Evolutionary conservation across 257 asterid species (phyloP).

Genomic region (Fraxinus cuspidata): DNA sequence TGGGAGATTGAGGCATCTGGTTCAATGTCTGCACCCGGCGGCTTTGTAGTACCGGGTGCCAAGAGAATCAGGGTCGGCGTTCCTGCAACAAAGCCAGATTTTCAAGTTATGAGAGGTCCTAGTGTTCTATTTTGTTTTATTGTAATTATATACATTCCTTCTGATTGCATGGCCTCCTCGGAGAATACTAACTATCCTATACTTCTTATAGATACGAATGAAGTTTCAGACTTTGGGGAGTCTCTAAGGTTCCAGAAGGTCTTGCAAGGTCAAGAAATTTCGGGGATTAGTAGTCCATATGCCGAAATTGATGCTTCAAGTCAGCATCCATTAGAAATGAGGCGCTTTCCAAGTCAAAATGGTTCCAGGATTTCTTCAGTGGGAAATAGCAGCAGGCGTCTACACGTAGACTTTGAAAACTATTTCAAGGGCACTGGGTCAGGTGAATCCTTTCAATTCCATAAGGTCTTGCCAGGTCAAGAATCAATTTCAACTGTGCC

Average conservation of each 20-base stretch:
- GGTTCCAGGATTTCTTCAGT: conserved; percentile 36
- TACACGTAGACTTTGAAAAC: conserved; percentile 38
- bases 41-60: conserved; percentile 57
- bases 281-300: conserved; percentile 52
- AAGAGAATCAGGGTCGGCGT: conserved; percentile 76
- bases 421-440: conserved; percentile 38
- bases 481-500: conserved; percentile 52
- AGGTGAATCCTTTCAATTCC: conserved; percentile 65
- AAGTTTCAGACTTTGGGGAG: conserved; percentile 73
- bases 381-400: conserved; percentile 35
- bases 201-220: conserved; percentile 55
- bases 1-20: conserved; percentile 93
- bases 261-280: conserved; percentile 99
- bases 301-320: conserved; percentile 46
- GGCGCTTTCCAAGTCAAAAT: conserved; percentile 45
- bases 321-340: conserved; percentile 45
- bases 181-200: conserved; percentile 12
- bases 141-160: background rate
- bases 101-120: conserved; percentile 56
- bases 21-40: conserved; percentile 56
- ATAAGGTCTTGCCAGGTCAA: conserved; percentile 99
- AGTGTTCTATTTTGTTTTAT: background rate
- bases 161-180: background rate
- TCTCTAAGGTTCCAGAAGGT: conserved; percentile 88
- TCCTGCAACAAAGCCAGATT: conserved; percentile 57